Base-by-base conservation (phyloP, 768 basidiomycete species). In the Xerocomus spinulosus region DNA sequence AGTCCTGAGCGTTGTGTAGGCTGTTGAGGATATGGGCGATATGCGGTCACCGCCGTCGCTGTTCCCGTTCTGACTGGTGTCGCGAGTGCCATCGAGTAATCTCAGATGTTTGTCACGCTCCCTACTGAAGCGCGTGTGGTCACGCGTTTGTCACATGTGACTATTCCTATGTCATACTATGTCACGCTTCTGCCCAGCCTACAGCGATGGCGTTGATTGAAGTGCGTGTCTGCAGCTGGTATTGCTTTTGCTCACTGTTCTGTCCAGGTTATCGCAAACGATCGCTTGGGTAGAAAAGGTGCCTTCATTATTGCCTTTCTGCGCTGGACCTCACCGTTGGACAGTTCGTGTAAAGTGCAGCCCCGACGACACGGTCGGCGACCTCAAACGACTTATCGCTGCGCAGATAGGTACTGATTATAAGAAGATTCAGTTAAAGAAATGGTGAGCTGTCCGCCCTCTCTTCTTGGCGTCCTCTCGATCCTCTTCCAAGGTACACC, bases 281-380 rank as follows among this genome's bases (percentile, higher is more conserved):
- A 95, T 75, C 88, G 93, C 66, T 77, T 94, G 40, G 93, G 94
- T 46, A 82, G 88, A 52, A 95, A 94, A 85, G 92, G 93, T 91
- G 26, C 17, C 38, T 72, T 3, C 3, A 10, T 37, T 7, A 4
- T 30, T 1, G 1, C 7, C 1, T 40, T 4, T 0, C 14, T 2
- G 21, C 28, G 8, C 18, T 32, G 33, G 21, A 36, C 50, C 57
- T 58, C 35, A 61, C 29, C 24, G 9, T 39, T n/a, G 40, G 32
- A 21, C 48, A 96, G 94, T 96, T 51, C 87, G 91, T 55, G 92
- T 97, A 62, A 96, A 97, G 70, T 96, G 94, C 73, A 86, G 84
- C 67, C 81, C 91, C 5, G 85, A 95, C 13, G 96, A 99, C 65
- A 98, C 96, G 2, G 91, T 99, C 29, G 95, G 95, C 34, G 95